Evolutionary conservation across 805 yeast genomes (phyloP), one percentile per base, ranked within the genome.

Genomic region (Saccharomycopsis sp.): DNA sequence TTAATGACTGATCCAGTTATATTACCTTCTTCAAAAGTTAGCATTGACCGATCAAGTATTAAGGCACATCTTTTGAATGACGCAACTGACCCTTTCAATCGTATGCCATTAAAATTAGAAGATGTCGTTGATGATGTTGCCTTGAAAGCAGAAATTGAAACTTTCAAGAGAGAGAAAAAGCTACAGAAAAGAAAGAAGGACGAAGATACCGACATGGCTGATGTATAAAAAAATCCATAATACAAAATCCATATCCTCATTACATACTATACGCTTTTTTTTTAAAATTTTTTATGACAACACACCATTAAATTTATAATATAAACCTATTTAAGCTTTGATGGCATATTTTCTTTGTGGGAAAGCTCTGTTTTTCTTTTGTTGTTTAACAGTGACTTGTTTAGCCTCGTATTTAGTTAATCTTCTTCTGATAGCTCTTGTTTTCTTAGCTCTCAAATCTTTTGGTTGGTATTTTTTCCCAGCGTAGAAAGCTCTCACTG

Each of bases 351-450:
- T 85, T 82, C 95, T 88, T 77, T 83, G 89, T 71, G 99, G 97
- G 95, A 82, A 88, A 73, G 97, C 95, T 65, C 79, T 77, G 66
- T 79, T 79, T 74, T 77, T 81, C 89, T 93, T 93, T 74, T 77
- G 79, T 68, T 89, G 87, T 79, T 85, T 88, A 61, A 73, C 83
- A 65, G 97, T 90, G 69, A 74, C 71, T 69, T 74, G 74, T 62
- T 77, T 65, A 68, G 85, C 81, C 77, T 93, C 96, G 72, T 72
- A 71, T 67, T 83, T 77, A 71, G 97, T 80, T 68, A 93, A 79
- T 68, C 81, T 79, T 81, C 97, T 85, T 85, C 98, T 90, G 74
- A 90, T 75, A 72, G 98, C 97, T 83, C 97, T 90, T 74, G 99
- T 93, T 85, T 93, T 86, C 90, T 93, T 93, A 63, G 88, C 95